Conservation (phyloP, 2,329 filamentous ascomycete genomes). For the Colletotrichum euphorbiae region DNA sequence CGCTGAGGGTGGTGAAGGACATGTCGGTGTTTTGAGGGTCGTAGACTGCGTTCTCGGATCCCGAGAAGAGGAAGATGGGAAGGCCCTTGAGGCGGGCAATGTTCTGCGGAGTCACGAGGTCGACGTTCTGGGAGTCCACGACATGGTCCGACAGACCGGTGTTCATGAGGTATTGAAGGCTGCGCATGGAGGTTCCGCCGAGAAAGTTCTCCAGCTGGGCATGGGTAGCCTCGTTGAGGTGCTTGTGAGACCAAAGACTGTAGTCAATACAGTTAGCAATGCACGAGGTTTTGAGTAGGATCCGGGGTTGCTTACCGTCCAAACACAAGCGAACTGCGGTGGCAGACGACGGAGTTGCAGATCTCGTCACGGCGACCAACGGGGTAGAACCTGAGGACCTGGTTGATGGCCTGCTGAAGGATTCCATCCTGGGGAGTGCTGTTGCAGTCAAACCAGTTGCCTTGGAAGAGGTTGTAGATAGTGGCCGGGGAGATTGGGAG, state of each 20-base stretch:
- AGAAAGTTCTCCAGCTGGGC: conserved; percentile 70
- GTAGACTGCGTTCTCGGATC: conserved; percentile 42
- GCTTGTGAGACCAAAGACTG: conserved; percentile 67
- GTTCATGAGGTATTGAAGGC: conserved; percentile 66
- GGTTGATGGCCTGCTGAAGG: conserved; percentile 64
- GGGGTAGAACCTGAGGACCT: conserved; percentile 68
- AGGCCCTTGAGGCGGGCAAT: conserved; percentile 27
- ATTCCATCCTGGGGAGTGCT: conserved; percentile 58
- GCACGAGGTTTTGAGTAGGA: no score
- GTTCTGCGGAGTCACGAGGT: conserved; percentile 27
- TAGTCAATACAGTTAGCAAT: not conserved
- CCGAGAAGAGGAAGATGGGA: conserved; percentile 40
- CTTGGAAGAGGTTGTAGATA: conserved; percentile 60
- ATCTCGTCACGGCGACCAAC: conserved; percentile 62
- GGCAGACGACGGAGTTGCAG: conserved; percentile 71
- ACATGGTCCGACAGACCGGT: conserved; percentile 64
- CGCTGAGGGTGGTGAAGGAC: conserved; percentile 42
- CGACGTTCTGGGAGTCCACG: conserved; percentile 41
- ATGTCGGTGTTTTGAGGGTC: conserved; percentile 43
- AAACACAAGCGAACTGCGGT: conserved; percentile 69
- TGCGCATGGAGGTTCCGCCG: conserved; percentile 70
- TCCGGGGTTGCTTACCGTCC: conserved; percentile 57
- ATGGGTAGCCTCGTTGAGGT: conserved; percentile 75
- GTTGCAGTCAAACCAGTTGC: conserved; percentile 67
- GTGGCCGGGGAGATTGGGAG: conserved; percentile 60